phyloP scores from a whole-genome alignment of 371 early-diverging fungal species.

The Lichtheimia hyalospora region DNA sequence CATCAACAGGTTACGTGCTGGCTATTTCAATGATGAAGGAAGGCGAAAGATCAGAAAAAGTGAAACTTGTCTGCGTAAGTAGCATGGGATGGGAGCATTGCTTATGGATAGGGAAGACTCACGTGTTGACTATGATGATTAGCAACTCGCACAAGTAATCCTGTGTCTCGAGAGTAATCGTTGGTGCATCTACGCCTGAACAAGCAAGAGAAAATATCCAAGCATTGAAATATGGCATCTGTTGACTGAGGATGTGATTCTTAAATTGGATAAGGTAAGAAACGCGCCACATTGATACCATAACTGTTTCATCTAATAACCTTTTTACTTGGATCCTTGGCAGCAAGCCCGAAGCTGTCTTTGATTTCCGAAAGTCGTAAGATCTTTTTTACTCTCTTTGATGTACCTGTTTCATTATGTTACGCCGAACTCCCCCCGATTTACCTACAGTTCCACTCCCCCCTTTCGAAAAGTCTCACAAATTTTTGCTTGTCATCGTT shows the following conservation, averaged over 20 bases:
- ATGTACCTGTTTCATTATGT: too few relatives aligned
- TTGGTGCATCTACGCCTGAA: constrained; percentile 69
- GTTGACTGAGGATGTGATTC: constrained; percentile 70
- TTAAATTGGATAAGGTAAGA: constrained; percentile 54
- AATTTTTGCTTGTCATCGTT: too few relatives aligned
- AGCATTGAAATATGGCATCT: constrained; percentile 58
- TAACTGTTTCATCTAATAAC: neutral
- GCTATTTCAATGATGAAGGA: constrained; percentile 68
- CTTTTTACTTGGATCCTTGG: constrained; percentile 46
- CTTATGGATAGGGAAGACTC: neutral
- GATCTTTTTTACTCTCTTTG: neutral
- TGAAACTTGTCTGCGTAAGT: constrained; percentile 52
- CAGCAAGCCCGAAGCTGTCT: constrained; percentile 69
- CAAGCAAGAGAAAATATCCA: constrained; percentile 79
- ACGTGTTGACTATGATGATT: neutral
- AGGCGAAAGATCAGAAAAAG: constrained; percentile 51
- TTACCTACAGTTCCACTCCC: too few relatives aligned
- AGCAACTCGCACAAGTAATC: constrained; percentile 70
- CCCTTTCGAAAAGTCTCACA: too few relatives aligned
- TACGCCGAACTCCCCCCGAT: too few relatives aligned
- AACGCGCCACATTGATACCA: neutral
- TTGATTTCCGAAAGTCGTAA: constrained; percentile 64
- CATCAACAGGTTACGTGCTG: constrained; percentile 60
- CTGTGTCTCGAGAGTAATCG: constrained; percentile 61
- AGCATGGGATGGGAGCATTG: too few relatives aligned